phyloP scores from a whole-genome alignment of 805 yeast species.

The Millerozyma miso region DNA sequence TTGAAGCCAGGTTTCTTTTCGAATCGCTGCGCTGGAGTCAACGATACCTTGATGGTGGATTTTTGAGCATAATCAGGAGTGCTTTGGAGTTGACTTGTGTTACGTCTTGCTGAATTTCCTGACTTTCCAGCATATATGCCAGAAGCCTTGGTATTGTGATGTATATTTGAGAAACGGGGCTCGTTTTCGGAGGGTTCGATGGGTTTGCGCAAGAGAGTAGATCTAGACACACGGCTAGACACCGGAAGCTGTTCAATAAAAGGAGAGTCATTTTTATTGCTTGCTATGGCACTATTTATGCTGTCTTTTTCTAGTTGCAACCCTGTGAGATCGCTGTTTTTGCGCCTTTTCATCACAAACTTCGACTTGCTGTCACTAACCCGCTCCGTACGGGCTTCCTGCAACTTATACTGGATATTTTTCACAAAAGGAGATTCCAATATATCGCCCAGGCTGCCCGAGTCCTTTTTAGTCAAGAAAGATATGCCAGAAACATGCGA shows the following conservation, averaged over 20 bases:
- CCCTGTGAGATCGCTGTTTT: not conserved
- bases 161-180: not conserved
- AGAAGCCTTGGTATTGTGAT: not conserved
- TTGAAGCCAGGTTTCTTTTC: constrained; percentile 41
- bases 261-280: constrained; percentile 15
- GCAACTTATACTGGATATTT: constrained; percentile 20
- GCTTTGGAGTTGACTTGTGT: not conserved
- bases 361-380: not conserved
- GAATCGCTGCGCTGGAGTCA: constrained; percentile 50
- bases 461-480: constrained; percentile 8
- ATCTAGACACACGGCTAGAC: not conserved
- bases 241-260: constrained; percentile 9
- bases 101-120: not conserved
- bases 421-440: constrained; percentile 26
- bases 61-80: constrained; percentile 9
- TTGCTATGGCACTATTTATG: not conserved
- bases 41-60: constrained; percentile 35
- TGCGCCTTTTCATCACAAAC: not conserved
- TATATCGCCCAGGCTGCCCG: constrained; percentile 3
- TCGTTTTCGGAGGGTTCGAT: not conserved
- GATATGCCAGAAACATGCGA: constrained; percentile 27
- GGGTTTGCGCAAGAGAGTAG: not conserved
- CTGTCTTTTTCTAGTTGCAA: not conserved
- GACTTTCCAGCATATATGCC: not conserved
- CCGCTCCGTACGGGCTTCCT: constrained; percentile 10